A percentile compares a stretch with the other conserved stretches of the same genome.
phyloP scores from a whole-genome alignment of 2,329 filamentous ascomycete genomes.

The Phyllosticta citriasiana region DNA sequence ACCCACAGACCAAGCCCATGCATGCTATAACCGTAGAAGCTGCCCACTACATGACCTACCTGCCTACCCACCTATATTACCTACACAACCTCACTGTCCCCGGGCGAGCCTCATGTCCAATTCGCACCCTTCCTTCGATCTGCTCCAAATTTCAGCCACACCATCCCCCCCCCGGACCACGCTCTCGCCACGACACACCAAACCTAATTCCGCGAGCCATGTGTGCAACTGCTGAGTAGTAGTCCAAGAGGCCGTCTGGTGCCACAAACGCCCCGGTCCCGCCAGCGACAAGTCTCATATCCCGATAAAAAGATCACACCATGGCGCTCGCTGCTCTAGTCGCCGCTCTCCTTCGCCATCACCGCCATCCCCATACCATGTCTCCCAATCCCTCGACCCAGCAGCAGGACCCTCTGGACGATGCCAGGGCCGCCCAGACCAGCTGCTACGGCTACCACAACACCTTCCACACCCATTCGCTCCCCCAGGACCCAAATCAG shows the following conservation, averaged over 20 bases:
- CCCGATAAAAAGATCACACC: background rate
- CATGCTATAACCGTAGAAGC: background rate
- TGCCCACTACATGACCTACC: no score
- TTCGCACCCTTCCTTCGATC: background rate
- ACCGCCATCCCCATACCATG: background rate
- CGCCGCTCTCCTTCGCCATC: background rate
- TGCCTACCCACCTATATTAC: background rate
- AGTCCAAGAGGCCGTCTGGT: background rate
- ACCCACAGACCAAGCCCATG: background rate
- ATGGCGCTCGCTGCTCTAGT: background rate
- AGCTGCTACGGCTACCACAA: slow-evolving; percentile 31
- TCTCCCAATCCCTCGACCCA: background rate
- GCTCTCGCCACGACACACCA: background rate
- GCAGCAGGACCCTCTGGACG: background rate
- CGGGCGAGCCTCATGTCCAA: background rate
- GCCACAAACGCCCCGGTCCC: background rate
- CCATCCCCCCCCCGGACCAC: background rate
- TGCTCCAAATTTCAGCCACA: background rate
- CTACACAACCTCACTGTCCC: background rate
- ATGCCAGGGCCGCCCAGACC: background rate
- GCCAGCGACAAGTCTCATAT: background rate
- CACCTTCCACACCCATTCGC: slow-evolving; percentile 30
- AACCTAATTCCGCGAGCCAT: background rate
- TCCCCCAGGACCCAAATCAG: slow-evolving; percentile 15
- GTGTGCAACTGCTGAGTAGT: background rate